Evolutionary conservation across 2,329 filamentous ascomycete species (phyloP), one percentile per base, ranked within the genome.

Genomic region (Fusarium subglutinans): DNA sequence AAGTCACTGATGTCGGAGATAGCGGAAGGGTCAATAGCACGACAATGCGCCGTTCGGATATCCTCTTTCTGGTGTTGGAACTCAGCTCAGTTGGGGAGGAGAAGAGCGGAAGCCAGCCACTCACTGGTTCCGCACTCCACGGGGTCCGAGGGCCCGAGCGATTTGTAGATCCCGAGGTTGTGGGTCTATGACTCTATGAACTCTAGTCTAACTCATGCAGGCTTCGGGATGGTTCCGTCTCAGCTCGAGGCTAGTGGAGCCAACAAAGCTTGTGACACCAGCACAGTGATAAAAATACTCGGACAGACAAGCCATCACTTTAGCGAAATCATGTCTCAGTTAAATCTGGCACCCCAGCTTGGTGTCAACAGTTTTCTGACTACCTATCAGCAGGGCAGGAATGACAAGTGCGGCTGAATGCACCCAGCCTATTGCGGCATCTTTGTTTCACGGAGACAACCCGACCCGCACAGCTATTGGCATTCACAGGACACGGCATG

Each of bases 271-370:
- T 11, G 30, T 24, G 17, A 20, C 30, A 24, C 17, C 13, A 11
- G 1, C 4, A 0, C 1, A 4, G 3, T 20, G n/a, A 35, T 11
- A 35, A 6, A 53, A 53, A 24, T 15, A 53, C 4, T 6, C 5
- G 3, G 8, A 6, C 10, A 20, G 8, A 15, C 3, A 2, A 3
- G 6, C 6, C 0, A 24, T 18, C 6, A 22, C 3, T 12, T 7
- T 8, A 6, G 26, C 20, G 9, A 0, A 5, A 4, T 1, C 0
- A 0, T 18, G n/a, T 4, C 8, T 5, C 1, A 1, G n/a, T 48
- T 22, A 11, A 48, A 22, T 30, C 6, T 22, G 45, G 2, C 26
- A 48, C 6, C 13, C 4, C 15, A 15, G 45, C 13, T 12, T 48
- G 20, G 14, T 22, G 20, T 11, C 14, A 3, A 14, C 9, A 11